Conservation (phyloP, 352 stramenopile species). For the Halophytophthora polymorphica region DNA sequence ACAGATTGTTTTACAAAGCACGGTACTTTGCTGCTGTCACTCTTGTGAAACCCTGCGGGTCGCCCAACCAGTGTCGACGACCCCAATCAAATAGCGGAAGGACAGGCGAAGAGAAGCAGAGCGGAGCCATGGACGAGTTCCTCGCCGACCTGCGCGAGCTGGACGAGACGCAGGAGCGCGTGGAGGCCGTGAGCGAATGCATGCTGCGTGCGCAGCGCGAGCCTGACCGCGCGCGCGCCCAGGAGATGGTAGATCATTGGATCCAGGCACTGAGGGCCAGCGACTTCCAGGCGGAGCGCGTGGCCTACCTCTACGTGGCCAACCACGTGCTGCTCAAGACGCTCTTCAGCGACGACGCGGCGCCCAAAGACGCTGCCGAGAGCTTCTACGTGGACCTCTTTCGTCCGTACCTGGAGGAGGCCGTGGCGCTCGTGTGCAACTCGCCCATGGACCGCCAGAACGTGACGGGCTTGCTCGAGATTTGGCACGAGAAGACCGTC, state of each 20-base stretch:
- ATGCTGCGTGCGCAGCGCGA: conserved; percentile 53
- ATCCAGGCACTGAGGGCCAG: conserved; percentile 59
- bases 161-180: conserved; percentile 81
- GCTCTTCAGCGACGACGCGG: conserved; percentile 28
- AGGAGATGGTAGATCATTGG: conserved; percentile 65
- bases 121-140: conserved; percentile 64
- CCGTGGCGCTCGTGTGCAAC: conserved; percentile 80
- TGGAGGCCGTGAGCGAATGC: conserved; percentile 75
- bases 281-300: conserved; percentile 77
- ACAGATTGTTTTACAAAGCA: too few species aligned
- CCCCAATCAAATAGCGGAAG: too few species aligned
- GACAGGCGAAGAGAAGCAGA: neutral
- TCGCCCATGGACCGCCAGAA: conserved; percentile 80
- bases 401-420: conserved; percentile 51
- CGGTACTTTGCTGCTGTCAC: neutral
- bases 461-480: conserved; percentile 62
- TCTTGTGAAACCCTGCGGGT: too few species aligned
- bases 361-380: conserved; percentile 8
- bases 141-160: conserved; percentile 68
- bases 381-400: conserved; percentile 39
- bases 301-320: conserved; percentile 81
- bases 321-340: conserved; percentile 85
- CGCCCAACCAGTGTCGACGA: too few species aligned
- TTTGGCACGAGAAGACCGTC: conserved; percentile 78
- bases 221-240: conserved; percentile 21